Conservation (phyloP, 176 grass and related monocot species). For the Saccharum spontaneum region DNA sequence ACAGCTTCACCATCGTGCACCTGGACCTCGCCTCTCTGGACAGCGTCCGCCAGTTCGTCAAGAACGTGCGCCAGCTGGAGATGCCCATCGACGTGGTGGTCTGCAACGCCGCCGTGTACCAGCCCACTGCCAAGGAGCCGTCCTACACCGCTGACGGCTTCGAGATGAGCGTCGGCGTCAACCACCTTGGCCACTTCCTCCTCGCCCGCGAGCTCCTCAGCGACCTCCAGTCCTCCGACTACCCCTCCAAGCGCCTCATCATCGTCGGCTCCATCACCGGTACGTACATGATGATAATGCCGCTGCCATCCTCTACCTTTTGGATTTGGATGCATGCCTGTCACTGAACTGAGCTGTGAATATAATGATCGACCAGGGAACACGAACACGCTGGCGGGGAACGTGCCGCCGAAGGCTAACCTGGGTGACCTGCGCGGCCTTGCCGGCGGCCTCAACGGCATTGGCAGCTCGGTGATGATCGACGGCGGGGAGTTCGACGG, state of each 20-base stretch:
- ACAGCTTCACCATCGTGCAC: constrained; percentile 81
- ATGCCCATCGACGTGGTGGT: constrained; percentile 89
- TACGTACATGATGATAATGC: not conserved
- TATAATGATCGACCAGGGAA: constrained; percentile 47
- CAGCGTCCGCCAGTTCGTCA: constrained; percentile 87
- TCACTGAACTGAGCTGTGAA: not conserved
- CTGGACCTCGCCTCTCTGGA: constrained; percentile 92
- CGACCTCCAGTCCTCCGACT: constrained; percentile 70
- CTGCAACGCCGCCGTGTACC: constrained; percentile 96
- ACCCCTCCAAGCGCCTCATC: constrained; percentile 87
- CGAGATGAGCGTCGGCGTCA: constrained; percentile 98
- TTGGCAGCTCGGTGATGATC: constrained; percentile 75
- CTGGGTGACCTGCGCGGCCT: constrained; percentile 84
- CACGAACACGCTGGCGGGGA: constrained; percentile 88
- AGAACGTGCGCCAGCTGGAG: constrained; percentile 53
- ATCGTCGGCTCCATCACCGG: constrained; percentile 98
- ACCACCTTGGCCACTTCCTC: constrained; percentile 96
- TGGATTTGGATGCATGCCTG: not conserved
- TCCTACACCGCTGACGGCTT: constrained; percentile 86
- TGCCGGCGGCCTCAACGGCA: constrained; percentile 62
- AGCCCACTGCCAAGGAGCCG: constrained; percentile 90
- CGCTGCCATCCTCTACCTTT: not conserved
- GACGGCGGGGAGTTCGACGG: constrained; percentile 91
- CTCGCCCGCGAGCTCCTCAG: constrained; percentile 74
- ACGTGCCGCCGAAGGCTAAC: constrained; percentile 97